Evolutionary conservation across 805 yeast genomes (phyloP).

Genomic region (Yarrowia osloensis): DNA sequence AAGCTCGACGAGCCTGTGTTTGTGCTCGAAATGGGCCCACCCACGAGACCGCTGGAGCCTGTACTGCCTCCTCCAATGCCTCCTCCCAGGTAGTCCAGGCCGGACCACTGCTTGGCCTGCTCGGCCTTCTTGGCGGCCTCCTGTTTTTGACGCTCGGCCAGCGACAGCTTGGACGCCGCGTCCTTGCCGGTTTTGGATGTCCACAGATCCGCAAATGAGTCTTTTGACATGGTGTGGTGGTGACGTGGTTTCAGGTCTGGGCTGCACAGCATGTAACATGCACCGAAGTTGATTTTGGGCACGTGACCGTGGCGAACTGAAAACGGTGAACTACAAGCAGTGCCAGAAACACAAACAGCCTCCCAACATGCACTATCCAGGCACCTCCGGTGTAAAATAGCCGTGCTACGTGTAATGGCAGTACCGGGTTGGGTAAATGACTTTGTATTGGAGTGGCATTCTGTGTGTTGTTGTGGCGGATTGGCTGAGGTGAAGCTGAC

Average conservation of each 20-base stretch:
- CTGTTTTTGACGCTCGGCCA: conserved; percentile 27
- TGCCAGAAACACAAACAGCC: neutral
- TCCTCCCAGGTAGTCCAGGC: neutral
- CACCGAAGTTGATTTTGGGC: neutral
- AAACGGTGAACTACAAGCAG: neutral
- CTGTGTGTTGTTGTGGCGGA: too few species aligned
- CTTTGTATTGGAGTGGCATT: too few species aligned
- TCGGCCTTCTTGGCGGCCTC: conserved; percentile 28
- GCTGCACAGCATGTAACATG: conserved; percentile 25
- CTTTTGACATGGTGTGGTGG: conserved; percentile 24
- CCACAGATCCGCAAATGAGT: conserved; percentile 18
- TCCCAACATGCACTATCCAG: conserved; percentile 4
- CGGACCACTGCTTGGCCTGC: conserved; percentile 16
- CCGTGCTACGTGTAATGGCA: neutral
- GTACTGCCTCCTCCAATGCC: conserved; percentile 15
- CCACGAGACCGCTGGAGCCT: neutral
- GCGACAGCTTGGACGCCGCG: conserved; percentile 25
- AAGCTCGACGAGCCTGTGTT: conserved; percentile 4
- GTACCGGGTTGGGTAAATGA: neutral
- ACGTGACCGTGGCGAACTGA: neutral
- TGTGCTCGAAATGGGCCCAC: neutral
- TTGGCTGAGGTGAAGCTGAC: too few species aligned
- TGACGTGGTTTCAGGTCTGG: conserved; percentile 16
- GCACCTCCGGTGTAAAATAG: neutral
- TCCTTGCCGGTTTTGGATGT: neutral